Percentiles rank a stretch among this genome's conserved stretches.
Evolutionary conservation across 208 protist species (phyloP).

Genomic region (Porcisia hertigi): DNA sequence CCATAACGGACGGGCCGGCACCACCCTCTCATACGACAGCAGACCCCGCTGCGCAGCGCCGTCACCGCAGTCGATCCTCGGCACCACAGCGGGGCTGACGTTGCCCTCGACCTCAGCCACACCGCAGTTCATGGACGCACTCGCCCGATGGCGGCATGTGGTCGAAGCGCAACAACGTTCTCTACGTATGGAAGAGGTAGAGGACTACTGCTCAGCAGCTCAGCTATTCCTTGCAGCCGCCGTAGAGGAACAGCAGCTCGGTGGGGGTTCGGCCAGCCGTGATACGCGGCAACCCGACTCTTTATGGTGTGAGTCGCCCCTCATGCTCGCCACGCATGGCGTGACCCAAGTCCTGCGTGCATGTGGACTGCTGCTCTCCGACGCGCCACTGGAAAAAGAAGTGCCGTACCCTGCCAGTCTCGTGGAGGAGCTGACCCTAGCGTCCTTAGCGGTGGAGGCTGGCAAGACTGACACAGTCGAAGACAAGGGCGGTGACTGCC

Average conservation of each 20-base stretch:
- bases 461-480: neutral
- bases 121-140: neutral
- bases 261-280: neutral
- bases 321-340: constrained; percentile 24
- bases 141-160: constrained; percentile 19
- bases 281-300: neutral
- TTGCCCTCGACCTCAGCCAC: neutral
- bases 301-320: neutral
- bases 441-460: neutral
- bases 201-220: constrained; percentile 11
- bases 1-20: neutral
- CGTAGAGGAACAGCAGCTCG: constrained; percentile 12
- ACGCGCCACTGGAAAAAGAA: constrained; percentile 9
- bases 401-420: constrained; percentile 13
- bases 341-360: constrained; percentile 28
- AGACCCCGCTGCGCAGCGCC: neutral
- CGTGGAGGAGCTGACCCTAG: constrained; percentile 1
- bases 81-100: neutral
- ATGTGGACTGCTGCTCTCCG: constrained; percentile 20
- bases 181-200: constrained; percentile 18
- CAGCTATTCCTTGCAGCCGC: constrained; percentile 24
- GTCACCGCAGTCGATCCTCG: neutral
- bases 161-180: constrained; percentile 14
- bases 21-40: neutral
- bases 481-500: neutral